phyloP scores from a whole-genome alignment of 495 filamentous ascomycete species.

The Trichoderma reesei region DNA sequence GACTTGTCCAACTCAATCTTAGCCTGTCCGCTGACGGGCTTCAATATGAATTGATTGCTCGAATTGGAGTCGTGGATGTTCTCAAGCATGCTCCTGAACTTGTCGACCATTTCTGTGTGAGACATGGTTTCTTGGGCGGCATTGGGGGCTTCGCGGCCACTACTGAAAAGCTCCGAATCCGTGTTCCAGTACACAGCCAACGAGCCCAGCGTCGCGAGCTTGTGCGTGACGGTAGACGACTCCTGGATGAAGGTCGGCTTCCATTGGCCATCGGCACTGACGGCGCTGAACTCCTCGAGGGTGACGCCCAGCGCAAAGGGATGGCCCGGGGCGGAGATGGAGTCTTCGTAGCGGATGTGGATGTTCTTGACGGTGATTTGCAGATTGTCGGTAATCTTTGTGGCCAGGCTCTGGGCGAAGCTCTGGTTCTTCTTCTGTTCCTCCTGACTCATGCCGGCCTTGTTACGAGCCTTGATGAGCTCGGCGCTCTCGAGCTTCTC shows the following conservation, averaged over 20 bases:
- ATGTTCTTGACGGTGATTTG: constrained; percentile 97
- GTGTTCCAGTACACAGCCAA: constrained; percentile 97
- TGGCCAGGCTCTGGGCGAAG: constrained; percentile 87
- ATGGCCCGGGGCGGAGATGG: constrained; percentile 89
- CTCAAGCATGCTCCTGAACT: constrained; percentile 67
- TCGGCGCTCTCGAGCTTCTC: constrained; percentile 96
- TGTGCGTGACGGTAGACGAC: constrained; percentile 72
- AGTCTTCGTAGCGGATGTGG: constrained; percentile 93
- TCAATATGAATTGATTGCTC: constrained; percentile 86
- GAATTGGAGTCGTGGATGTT: constrained; percentile 44
- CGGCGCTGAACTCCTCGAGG: constrained; percentile 86
- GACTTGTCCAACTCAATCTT: constrained; percentile 91
- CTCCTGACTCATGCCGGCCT: constrained; percentile 88
- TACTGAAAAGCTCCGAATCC: constrained; percentile 71
- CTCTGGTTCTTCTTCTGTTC: constrained; percentile 94
- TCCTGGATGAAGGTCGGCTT: constrained; percentile 89
- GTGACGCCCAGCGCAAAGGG: constrained; percentile 89
- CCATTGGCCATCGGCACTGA: constrained; percentile 92
- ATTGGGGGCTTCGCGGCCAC: constrained; percentile 60
- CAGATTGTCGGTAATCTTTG: constrained; percentile 94
- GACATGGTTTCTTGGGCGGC: constrained; percentile 29
- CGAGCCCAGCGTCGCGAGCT: constrained; percentile 77
- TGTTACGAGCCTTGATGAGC: constrained; percentile 76
- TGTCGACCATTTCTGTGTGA: constrained; percentile 65
- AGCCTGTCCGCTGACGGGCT: constrained; percentile 85